Evolutionary conservation across 805 yeast species (phyloP).

Genomic region (Wickerhamiella alocasiicola): DNA sequence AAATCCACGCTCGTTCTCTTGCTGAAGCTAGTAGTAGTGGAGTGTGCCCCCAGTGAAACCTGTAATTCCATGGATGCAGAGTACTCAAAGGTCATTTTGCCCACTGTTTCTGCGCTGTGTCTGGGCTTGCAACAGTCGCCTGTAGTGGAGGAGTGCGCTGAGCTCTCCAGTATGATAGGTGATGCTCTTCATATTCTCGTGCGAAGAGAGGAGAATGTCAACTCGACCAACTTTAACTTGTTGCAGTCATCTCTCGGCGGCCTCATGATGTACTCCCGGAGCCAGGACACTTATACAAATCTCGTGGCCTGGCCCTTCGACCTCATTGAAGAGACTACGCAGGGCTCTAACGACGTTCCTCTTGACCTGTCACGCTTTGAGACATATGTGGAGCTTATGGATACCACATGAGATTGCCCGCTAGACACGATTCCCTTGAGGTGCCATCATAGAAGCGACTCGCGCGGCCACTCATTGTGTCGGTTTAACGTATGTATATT

Average conservation of each 20-base stretch:
- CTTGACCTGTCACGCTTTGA: constrained; percentile 43
- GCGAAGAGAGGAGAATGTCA: background rate
- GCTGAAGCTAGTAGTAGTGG: constrained; percentile 6
- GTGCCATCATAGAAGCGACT: too few species aligned
- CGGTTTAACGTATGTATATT: too few species aligned
- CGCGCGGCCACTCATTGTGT: too few species aligned
- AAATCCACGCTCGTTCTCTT: constrained; percentile 3
- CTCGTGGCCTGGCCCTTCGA: constrained; percentile 40
- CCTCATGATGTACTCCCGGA: constrained; percentile 19
- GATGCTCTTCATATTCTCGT: constrained; percentile 7
- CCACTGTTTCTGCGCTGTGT: constrained; percentile 6
- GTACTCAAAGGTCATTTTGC: background rate
- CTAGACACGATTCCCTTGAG: too few species aligned
- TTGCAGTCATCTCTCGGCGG: constrained; percentile 13
- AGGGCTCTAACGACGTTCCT: constrained; percentile 41
- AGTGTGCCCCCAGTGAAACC: constrained; percentile 1
- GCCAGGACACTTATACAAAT: constrained; percentile 24
- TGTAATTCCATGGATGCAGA: background rate
- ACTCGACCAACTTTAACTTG: background rate
- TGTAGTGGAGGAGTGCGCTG: constrained; percentile 1
- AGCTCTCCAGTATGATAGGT: constrained; percentile 6
- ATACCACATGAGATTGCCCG: constrained; percentile 26
- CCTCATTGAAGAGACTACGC: constrained; percentile 44
- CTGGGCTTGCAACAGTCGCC: constrained; percentile 2
- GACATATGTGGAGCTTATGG: constrained; percentile 36